Percentiles rank a stretch among this genome's conserved stretches.
Conservation (phyloP, 2,329 filamentous ascomycete species). For the Grosmannia penicillata region DNA sequence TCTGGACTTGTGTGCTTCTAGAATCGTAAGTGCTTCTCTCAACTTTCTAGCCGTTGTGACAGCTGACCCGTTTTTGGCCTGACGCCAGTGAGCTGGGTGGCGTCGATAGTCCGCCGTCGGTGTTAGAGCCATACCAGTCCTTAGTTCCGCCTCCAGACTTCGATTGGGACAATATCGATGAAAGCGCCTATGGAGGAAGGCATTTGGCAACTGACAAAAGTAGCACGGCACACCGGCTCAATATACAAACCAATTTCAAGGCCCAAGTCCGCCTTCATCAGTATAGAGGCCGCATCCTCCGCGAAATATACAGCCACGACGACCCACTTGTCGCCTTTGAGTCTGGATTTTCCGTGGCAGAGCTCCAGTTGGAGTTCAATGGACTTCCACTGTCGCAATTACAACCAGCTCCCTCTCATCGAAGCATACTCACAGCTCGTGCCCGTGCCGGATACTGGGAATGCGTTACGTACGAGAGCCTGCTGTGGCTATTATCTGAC, state of each 20-base stretch:
- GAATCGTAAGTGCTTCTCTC: constrained; percentile 6
- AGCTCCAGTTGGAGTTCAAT: constrained; percentile 5
- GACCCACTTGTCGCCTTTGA: not conserved
- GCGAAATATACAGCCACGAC: not conserved
- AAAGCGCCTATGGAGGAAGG: too few relatives aligned
- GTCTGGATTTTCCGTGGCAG: not conserved
- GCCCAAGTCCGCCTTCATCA: constrained; percentile 5
- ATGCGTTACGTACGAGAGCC: constrained; percentile 1
- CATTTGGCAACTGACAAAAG: too few relatives aligned
- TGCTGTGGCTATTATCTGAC: not conserved
- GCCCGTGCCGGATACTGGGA: constrained; percentile 9
- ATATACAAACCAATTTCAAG: constrained; percentile 2
- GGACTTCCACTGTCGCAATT: not conserved
- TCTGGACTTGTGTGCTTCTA: constrained; percentile 9
- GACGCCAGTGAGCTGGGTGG: constrained; percentile 6
- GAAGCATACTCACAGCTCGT: constrained; percentile 3
- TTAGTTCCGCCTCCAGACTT: constrained; percentile 4
- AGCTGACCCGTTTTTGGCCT: not conserved
- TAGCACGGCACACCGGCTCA: not conserved
- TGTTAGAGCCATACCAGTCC: constrained; percentile 6
- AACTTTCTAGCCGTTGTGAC: too few relatives aligned
- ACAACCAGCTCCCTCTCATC: not conserved
- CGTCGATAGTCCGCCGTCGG: constrained; percentile 1
- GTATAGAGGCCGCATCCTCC: constrained; percentile 6
- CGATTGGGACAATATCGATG: not conserved